Base-by-base conservation (phyloP, 495 filamentous ascomycete genomes). In the Penicillium nucicola region DNA sequence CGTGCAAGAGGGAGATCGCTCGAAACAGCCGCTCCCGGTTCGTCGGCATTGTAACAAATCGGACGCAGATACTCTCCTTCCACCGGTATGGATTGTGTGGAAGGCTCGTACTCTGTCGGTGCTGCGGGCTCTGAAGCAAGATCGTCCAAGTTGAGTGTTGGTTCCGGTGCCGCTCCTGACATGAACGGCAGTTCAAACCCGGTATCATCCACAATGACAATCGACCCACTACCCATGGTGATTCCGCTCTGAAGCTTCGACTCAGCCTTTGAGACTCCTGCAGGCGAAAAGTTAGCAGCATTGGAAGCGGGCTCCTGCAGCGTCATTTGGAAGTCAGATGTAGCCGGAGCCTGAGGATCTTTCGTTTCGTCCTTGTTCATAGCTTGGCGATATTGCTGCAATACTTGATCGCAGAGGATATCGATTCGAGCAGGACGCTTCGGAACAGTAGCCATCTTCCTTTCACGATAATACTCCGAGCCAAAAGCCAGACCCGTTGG, bases 151-250 rank as follows among this genome's bases (percentile, higher is more conserved):
- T 50, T 48, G 6, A 33, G 14, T 23, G 42, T 33, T 3, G 46
- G 12, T n/a, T 50, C 57, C 19, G 37, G 52, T 18, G 68, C 41
- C 10, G 64, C 71, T 18, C 74, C 72, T 5, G 72, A 69, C 62
- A 69, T 73, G 2, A 60, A 34, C 23, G 68, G 67, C 23, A 68
- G 55, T 18, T 69, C 64, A 18, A 72, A 58, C 5, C 72, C 71
- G 23, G 72, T 74, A 39, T 71, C 74, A 64, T 96, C 88, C 13
- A 95, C 83, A 56, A 96, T 93, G 23, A 95, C 81, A 54, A 96
- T 93, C 0, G 90, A 95, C 53, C 88, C 81, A 66, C 89, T 95
- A 6, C 88, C 89, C 32, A 75, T 77, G 0, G 89, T 92, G 28
- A 95, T 74, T 23, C 76, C 83, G 56, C 83, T 87, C 35, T 72